Percentiles rank a stretch among this genome's conserved stretches.
phyloP scores from a whole-genome alignment of 495 filamentous ascomycete species.

The Pseudoneurospora amorphoporcata region DNA sequence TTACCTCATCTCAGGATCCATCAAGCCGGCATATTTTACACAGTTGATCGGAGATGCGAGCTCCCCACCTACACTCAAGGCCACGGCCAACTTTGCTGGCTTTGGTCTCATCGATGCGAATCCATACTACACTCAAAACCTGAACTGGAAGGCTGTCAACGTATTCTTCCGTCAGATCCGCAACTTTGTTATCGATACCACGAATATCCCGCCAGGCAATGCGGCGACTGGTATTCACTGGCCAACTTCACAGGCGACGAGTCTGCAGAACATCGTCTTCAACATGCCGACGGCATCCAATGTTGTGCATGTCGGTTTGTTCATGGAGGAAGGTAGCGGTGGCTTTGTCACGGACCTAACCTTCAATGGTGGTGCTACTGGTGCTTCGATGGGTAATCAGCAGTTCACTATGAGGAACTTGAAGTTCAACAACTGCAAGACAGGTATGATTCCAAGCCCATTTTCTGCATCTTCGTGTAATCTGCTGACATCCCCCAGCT shows the following conservation, averaged over 20 bases:
- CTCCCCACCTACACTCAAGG: slow-evolving; percentile 45
- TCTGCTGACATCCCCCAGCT: slow-evolving; percentile 32
- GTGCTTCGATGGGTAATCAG: slow-evolving; percentile 60
- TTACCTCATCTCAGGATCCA: slow-evolving; percentile 55
- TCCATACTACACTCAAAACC: slow-evolving; percentile 45
- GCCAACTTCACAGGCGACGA: slow-evolving; percentile 68
- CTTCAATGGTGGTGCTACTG: slow-evolving; percentile 64
- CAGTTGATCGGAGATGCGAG: slow-evolving; percentile 42
- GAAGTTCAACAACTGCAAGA: slow-evolving; percentile 50
- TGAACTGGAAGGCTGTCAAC: slow-evolving; percentile 51
- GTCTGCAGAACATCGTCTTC: slow-evolving; percentile 69
- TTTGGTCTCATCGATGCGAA: slow-evolving; percentile 62
- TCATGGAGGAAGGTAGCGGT: slow-evolving; percentile 59
- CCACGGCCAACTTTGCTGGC: slow-evolving; percentile 50
- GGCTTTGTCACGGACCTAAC: slow-evolving; percentile 56
- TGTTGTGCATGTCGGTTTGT: slow-evolving; percentile 62
- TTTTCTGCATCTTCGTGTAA: slow-evolving; percentile 35
- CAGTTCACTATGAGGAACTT: slow-evolving; percentile 75
- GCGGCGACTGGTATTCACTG: slow-evolving; percentile 62
- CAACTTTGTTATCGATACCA: slow-evolving; percentile 69
- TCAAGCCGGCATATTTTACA: slow-evolving; percentile 56
- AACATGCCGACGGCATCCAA: slow-evolving; percentile 49
- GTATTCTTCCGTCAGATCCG: slow-evolving; percentile 70
- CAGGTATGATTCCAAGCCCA: slow-evolving; percentile 28
- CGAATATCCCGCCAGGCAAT: slow-evolving; percentile 43